Conservation (phyloP, 225 moss, liverwort and hornwort genomes). For the Bryum argenteum region DNA sequence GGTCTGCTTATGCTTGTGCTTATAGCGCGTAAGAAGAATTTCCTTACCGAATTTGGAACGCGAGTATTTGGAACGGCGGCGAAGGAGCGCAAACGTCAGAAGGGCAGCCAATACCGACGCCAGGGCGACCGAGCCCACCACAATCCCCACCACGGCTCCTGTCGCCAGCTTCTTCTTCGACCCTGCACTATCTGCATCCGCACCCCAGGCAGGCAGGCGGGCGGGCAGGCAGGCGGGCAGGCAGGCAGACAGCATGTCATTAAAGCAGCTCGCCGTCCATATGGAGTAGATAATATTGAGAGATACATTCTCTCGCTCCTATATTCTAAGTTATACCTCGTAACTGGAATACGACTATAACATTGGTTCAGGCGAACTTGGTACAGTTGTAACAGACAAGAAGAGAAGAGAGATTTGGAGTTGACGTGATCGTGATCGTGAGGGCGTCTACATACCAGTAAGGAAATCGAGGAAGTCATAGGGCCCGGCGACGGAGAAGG, state of each 20-base stretch:
- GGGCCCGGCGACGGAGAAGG: slow-evolving; percentile 42
- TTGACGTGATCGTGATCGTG: no score
- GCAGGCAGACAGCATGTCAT: no score
- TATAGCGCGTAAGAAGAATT: background rate
- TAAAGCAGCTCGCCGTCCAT: background rate
- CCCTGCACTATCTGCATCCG: slow-evolving; percentile 15
- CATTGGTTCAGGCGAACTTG: no score
- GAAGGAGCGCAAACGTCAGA: slow-evolving; percentile 23
- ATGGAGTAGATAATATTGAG: no score
- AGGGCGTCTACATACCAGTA: slow-evolving; percentile 10
- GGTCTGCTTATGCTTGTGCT: no score
- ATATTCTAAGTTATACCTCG: background rate
- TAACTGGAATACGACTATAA: no score
- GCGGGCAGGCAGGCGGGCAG: no score
- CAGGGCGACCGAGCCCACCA: slow-evolving; percentile 31
- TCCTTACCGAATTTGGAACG: slow-evolving; percentile 11
- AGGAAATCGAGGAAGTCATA: slow-evolving; percentile 44
- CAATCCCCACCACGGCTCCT: slow-evolving; percentile 39
- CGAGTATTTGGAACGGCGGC: slow-evolving; percentile 19
- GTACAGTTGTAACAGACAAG: no score
- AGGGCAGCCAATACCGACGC: slow-evolving; percentile 26
- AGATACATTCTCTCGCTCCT: background rate
- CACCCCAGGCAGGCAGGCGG: background rate
- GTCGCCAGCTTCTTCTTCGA: slow-evolving; percentile 27
- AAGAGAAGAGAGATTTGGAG: no score